phyloP scores from a whole-genome alignment of 2,329 filamentous ascomycete species.

The Metarhizium sp. region DNA sequence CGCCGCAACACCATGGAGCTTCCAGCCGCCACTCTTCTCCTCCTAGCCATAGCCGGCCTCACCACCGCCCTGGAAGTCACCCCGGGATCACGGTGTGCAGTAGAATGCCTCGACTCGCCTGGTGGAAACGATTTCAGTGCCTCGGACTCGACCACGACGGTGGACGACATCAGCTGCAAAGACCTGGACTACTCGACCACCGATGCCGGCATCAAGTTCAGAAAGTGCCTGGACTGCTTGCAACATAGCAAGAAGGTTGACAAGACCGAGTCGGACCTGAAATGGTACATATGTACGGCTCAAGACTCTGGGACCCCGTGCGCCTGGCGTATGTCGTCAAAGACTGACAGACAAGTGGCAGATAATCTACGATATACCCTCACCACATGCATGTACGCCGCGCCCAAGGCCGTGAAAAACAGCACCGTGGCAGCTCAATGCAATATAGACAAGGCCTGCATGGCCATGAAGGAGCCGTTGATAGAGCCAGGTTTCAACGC shows the following conservation, averaged over 20 bases:
- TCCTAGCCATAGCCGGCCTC: slow-evolving; percentile 10
- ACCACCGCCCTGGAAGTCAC: slow-evolving; percentile 33
- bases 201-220: slow-evolving; percentile 33
- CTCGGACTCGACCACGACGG: slow-evolving; percentile 29
- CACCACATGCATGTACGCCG: slow-evolving; percentile 34
- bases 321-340: not conserved
- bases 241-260: slow-evolving; percentile 33
- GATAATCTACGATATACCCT: slow-evolving; percentile 42
- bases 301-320: not conserved
- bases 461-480: slow-evolving; percentile 28
- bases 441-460: slow-evolving; percentile 30
- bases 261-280: slow-evolving; percentile 29
- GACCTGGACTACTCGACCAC: slow-evolving; percentile 30
- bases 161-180: slow-evolving; percentile 37
- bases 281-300: slow-evolving; percentile 38
- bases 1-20: not conserved
- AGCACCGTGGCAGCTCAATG: slow-evolving; percentile 31
- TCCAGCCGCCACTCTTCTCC: slow-evolving; percentile 7
- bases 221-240: slow-evolving; percentile 36
- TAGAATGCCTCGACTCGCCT: slow-evolving; percentile 32
- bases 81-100: slow-evolving; percentile 40
- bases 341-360: slow-evolving; percentile 11
- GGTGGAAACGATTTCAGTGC: slow-evolving; percentile 24
- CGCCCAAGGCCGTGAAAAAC: slow-evolving; percentile 20
- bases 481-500: slow-evolving; percentile 19